Conservation (phyloP, 208 protist genomes). For the Wallacemonas sp. region DNA sequence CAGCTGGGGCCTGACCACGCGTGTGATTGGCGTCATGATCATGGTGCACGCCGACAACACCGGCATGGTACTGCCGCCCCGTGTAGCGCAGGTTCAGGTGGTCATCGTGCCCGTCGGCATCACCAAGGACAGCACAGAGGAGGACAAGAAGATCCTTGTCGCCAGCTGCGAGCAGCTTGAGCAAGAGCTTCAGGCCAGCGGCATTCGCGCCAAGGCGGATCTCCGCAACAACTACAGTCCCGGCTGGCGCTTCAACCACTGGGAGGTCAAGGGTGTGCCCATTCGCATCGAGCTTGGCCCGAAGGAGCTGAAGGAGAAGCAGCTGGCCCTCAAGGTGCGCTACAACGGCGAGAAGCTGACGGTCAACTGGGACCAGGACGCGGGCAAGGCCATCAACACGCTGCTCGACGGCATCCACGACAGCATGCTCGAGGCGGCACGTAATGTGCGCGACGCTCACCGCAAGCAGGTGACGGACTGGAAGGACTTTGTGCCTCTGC, state of each 20-base stretch:
- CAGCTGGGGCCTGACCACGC: slow-evolving; percentile 99
- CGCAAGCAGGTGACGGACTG: slow-evolving; percentile 74
- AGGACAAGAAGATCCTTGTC: slow-evolving; percentile 50
- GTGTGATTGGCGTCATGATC: slow-evolving; percentile 97
- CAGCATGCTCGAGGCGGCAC: slow-evolving; percentile 77
- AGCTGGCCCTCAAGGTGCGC: slow-evolving; percentile 60
- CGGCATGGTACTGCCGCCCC: slow-evolving; percentile 98
- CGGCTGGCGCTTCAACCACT: slow-evolving; percentile 98
- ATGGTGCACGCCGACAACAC: slow-evolving; percentile 99
- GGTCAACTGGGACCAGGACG: slow-evolving; percentile 55
- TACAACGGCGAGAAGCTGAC: slow-evolving; percentile 64
- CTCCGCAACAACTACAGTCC: slow-evolving; percentile 95
- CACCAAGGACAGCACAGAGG: slow-evolving; percentile 74
- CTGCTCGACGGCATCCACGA: slow-evolving; percentile 93
- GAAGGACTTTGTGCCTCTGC: slow-evolving; percentile 88
- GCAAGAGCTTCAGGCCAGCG: slow-evolving; percentile 54
- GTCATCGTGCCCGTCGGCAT: slow-evolving; percentile 93
- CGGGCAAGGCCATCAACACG: slow-evolving; percentile 19
- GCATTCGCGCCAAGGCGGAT: slow-evolving; percentile 91
- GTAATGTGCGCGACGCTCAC: slow-evolving; percentile 42
- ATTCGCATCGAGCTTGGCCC: slow-evolving; percentile 98
- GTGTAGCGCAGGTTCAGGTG: slow-evolving; percentile 95
- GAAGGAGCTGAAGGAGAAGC: slow-evolving; percentile 90
- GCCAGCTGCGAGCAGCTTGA: slow-evolving; percentile 53
- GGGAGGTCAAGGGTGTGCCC: slow-evolving; percentile 97